phyloP scores from a whole-genome alignment of 2,329 filamentous ascomycete species.

The Chalaropsis thielavioides region DNA sequence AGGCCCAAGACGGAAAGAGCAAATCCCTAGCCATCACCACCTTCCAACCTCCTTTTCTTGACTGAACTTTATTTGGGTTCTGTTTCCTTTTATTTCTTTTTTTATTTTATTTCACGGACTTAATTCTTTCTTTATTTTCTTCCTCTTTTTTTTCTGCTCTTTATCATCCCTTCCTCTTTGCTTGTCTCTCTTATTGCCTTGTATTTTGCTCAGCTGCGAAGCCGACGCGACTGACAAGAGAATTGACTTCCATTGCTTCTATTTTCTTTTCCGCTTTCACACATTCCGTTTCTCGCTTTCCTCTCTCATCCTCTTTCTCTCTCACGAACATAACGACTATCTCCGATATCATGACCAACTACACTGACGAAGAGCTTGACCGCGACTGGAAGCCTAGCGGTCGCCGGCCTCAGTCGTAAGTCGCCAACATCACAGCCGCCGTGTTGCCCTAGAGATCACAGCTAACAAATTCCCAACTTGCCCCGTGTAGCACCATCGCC shows the following conservation, averaged over 20 bases:
- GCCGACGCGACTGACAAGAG: background rate
- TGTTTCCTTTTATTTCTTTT: background rate
- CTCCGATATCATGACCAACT: constrained; percentile 27
- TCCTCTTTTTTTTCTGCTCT: background rate
- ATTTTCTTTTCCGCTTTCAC: background rate
- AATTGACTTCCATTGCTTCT: background rate
- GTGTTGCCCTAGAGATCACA: background rate
- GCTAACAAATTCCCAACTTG: constrained; percentile 20
- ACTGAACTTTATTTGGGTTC: background rate
- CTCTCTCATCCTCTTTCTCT: background rate
- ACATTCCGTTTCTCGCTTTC: background rate
- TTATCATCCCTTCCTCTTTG: background rate
- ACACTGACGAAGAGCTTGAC: constrained; percentile 51
- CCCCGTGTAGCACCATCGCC: constrained; percentile 57
- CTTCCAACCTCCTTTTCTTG: constrained; percentile 9
- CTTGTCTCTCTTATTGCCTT: background rate
- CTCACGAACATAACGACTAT: constrained; percentile 1
- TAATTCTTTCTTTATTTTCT: background rate
- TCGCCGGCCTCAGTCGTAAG: constrained; percentile 71
- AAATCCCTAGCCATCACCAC: constrained; percentile 4
- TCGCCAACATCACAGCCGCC: constrained; percentile 20
- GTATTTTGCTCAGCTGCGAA: too few relatives aligned
- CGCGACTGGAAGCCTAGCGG: constrained; percentile 67
- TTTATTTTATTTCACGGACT: background rate
- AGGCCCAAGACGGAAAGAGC: constrained; percentile 4